Evolutionary conservation across 1,284 basidiomycete genomes (phyloP), one percentile per base, ranked within the genome.

Genomic region (Fomes fomentarius): DNA sequence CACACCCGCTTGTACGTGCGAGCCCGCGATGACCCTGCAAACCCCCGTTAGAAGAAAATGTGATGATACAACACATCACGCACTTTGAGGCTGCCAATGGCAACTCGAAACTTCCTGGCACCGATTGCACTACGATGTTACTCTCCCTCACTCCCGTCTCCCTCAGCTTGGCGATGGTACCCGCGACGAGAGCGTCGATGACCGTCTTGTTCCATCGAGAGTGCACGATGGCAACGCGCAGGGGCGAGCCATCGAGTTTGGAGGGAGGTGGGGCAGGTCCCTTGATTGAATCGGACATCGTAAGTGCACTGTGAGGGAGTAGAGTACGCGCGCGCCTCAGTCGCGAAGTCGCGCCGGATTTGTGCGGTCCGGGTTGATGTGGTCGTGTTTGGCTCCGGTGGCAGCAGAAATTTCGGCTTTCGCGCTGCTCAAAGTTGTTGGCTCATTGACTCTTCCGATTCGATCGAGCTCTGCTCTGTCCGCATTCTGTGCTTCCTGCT

Each of bases 71-170:
- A n/a, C 28, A 12, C 7, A 30, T 12, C 12, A 76, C 80, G 70
- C 76, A 94, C 91, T 81, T 90, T 68, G 81, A 82, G 65, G 84
- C 87, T 11, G 94, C 94, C 58, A 95, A 76, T 4, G 94, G 94
- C n/a, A 97, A 81, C 76, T 97, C 94, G 71, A 87, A 97, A 73
- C 90, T 93, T 17, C 96, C 96, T 0, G 96, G 96, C 1, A 99
- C 94, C 25, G 86, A 89, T 76, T 96, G 91, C 50, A 97, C 77
- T 53, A 94, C 82, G 63, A 98, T 97, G 69, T 98, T 96, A 67
- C 82, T 82, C 54, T 91, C 83, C 76, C 92, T 92, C 60, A 98
- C 95, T 38, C 96, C 96, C 33, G 84, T 79, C 64, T 86, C 86
- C 74, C 84, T 90, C 62, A 98, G 82, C 69, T 90, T 93, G 26